phyloP scores from a whole-genome alignment of 192 early-diverging fungal species.

The Allomyces macrogynus region DNA sequence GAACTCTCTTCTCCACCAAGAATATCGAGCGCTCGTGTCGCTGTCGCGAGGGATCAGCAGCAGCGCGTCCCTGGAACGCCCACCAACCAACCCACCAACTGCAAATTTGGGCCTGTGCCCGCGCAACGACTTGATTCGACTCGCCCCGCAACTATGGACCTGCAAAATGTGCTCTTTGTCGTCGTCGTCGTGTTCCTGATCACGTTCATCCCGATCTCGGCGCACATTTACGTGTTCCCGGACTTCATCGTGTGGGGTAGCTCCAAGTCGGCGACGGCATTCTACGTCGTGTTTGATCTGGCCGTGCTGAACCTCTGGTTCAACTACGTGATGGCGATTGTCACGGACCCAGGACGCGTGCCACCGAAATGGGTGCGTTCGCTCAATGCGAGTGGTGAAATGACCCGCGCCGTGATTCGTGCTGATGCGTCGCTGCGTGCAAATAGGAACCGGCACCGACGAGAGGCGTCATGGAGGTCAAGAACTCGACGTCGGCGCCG shows the following conservation, averaged over 20 bases:
- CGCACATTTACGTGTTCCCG: conserved; percentile 44
- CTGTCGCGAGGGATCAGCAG: no score
- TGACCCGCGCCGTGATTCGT: no score
- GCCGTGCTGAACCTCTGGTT: conserved; percentile 50
- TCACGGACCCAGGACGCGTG: conserved; percentile 60
- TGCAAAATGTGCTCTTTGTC: conserved; percentile 14
- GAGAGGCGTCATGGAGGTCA: conserved; percentile 32
- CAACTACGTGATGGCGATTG: conserved; percentile 67
- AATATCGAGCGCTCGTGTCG: no score
- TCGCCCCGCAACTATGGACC: no score
- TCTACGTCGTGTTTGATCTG: conserved; percentile 54
- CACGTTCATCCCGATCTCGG: conserved; percentile 33
- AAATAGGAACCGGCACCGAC: conserved; percentile 18
- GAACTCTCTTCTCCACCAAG: no score
- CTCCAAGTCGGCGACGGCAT: conserved; percentile 17
- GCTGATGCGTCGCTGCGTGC: no score
- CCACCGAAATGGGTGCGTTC: conserved; percentile 32
- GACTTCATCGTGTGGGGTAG: conserved; percentile 21
- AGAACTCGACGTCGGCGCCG: conserved; percentile 39
- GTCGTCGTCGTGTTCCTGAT: conserved; percentile 34
- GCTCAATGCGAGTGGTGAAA: background rate
- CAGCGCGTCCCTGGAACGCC: no score
- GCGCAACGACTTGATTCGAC: no score
- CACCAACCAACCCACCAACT: no score
- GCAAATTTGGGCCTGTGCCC: no score